Conservation (phyloP, 2,329 filamentous ascomycete genomes). For the Fusarium xyrophilum region DNA sequence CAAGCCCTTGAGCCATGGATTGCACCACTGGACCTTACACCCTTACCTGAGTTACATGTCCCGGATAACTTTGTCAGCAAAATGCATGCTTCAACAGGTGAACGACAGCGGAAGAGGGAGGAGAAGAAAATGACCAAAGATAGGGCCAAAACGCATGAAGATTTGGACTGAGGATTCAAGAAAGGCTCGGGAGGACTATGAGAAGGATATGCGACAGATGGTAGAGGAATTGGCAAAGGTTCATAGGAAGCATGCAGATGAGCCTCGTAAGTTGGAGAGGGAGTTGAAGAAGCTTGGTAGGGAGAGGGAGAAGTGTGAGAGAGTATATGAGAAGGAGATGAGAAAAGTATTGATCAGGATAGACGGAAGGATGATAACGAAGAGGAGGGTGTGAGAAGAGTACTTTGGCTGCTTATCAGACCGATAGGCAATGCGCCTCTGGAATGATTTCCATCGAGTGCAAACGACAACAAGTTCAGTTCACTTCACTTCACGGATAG, state of each 20-base stretch:
- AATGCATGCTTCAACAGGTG: background rate
- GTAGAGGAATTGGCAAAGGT: background rate
- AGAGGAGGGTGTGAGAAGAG: background rate
- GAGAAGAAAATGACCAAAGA: background rate
- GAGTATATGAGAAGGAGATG: background rate
- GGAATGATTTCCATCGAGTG: fast-evolving
- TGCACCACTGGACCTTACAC: background rate
- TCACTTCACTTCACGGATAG: fast-evolving
- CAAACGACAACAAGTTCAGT: no score
- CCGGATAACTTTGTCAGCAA: background rate
- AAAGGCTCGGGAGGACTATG: background rate
- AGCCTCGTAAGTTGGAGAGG: background rate
- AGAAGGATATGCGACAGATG: background rate
- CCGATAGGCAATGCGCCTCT: background rate
- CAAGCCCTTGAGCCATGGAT: background rate
- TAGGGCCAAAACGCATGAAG: background rate
- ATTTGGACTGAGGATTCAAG: background rate
- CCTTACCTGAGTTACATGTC: background rate
- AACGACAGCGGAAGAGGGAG: background rate
- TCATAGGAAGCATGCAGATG: background rate
- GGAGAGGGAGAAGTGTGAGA: background rate
- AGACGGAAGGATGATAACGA: background rate
- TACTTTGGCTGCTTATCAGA: background rate
- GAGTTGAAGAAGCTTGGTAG: background rate
- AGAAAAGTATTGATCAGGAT: background rate